Conservation (phyloP, 441 rosid genomes). For the Daphne laureola region DNA sequence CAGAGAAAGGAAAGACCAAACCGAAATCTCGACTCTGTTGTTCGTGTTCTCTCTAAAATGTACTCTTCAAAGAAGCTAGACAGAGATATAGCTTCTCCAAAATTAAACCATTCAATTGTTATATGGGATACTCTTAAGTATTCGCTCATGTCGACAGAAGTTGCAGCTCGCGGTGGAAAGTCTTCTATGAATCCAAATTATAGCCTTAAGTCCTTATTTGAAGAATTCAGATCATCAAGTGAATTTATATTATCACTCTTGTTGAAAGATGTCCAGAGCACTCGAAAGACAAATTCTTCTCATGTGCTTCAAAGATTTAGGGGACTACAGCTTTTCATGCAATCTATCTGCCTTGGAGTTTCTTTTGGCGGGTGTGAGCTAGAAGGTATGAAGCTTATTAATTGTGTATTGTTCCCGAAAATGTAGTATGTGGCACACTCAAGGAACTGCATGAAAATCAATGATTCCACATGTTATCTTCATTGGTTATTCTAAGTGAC, state of each 20-base stretch:
- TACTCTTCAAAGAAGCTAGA: slow-evolving; percentile 45
- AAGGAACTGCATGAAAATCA: too few species aligned
- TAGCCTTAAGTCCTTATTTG: slow-evolving; percentile 43
- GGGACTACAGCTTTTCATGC: slow-evolving; percentile 74
- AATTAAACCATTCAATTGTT: slow-evolving; percentile 48
- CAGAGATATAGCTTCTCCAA: slow-evolving; percentile 28
- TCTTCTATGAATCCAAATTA: slow-evolving; percentile 40
- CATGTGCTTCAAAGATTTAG: slow-evolving; percentile 82
- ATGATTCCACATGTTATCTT: too few species aligned
- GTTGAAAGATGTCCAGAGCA: slow-evolving; percentile 56
- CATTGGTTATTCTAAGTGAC: too few species aligned
- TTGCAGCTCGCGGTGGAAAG: slow-evolving; percentile 63
- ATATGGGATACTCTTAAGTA: slow-evolving; percentile 96
- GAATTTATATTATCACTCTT: slow-evolving; percentile 70
- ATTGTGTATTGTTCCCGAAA: not conserved
- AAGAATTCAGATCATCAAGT: slow-evolving; percentile 65
- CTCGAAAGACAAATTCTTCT: slow-evolving; percentile 46
- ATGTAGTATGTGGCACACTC: too few species aligned
- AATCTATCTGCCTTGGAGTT: slow-evolving; percentile 64
- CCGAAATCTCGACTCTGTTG: slow-evolving; percentile 46
- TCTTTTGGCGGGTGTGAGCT: slow-evolving; percentile 26
- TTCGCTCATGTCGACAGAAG: slow-evolving; percentile 80
- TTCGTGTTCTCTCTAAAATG: slow-evolving; percentile 46
- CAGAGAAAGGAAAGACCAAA: slow-evolving; percentile 34
- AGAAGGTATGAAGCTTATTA: slow-evolving; percentile 39